Conservation (phyloP, 495 filamentous ascomycete species). For the Podospora australis region DNA sequence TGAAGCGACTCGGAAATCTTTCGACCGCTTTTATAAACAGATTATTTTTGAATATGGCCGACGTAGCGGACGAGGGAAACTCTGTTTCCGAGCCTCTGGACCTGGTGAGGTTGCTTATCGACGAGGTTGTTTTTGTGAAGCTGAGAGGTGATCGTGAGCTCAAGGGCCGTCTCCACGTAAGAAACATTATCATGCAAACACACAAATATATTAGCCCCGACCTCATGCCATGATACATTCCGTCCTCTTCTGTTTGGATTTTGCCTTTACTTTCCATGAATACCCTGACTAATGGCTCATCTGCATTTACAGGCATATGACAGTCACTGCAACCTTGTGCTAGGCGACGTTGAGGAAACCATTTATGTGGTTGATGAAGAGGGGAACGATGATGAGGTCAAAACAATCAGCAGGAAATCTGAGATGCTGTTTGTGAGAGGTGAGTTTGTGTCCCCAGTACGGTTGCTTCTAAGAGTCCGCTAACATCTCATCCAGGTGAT, state of each 20-base stretch:
- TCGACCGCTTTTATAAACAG: too few relatives aligned
- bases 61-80: conserved; percentile 57
- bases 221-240: too few relatives aligned
- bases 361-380: conserved; percentile 83
- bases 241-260: too few relatives aligned
- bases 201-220: too few relatives aligned
- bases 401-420: conserved; percentile 89
- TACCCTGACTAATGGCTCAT: conserved; percentile 3
- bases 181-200: too few relatives aligned
- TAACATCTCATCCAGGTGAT: conserved; percentile 55
- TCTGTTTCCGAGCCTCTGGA: conserved; percentile 85
- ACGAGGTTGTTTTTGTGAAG: conserved; percentile 97
- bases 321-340: conserved; percentile 95
- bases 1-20: too few relatives aligned
- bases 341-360: conserved; percentile 96
- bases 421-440: conserved; percentile 99
- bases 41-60: conserved; percentile 51
- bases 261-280: background rate
- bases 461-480: background rate
- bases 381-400: conserved; percentile 54
- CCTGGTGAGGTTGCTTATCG: conserved; percentile 85
- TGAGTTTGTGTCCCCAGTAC: too few relatives aligned
- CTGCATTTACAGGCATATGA: conserved; percentile 74
- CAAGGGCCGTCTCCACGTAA: conserved; percentile 87
- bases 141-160: conserved; percentile 90